These are phyloP conservation scores for Fragaria vesca DNA, from an alignment of 306 rosid species.

Conservation along the genomic window DNA sequence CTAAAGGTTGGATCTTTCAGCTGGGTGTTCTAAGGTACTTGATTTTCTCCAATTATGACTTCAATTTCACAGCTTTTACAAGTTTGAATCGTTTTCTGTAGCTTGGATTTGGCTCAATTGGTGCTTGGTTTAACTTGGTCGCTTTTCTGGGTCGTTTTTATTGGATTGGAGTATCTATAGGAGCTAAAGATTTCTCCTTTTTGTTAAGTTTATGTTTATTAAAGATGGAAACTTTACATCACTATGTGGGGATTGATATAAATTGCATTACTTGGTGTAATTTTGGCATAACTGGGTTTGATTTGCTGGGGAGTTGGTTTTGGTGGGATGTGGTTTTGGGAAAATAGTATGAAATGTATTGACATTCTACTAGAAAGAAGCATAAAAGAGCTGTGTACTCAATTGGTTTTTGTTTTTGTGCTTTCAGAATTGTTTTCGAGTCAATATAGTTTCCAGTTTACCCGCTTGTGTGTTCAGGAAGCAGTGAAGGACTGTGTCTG, in stretches of 20 bases:
- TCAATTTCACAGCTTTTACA: neutral
- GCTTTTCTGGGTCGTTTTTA: neutral
- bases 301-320: constrained; percentile 2
- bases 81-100: neutral
- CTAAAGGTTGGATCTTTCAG: constrained; percentile 54
- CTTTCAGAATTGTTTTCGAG: neutral
- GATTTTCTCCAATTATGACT: neutral
- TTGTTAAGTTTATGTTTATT: neutral
- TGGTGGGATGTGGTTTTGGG: constrained; percentile 3
- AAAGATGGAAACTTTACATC: neutral
- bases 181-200: constrained; percentile 10
- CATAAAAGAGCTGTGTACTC: neutral
- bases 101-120: constrained; percentile 9
- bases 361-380: neutral
- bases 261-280: constrained; percentile 1
- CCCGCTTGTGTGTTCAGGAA: neutral
- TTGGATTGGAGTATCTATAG: constrained; percentile 7
- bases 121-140: neutral
- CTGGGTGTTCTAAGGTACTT: constrained; percentile 39
- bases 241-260: neutral
- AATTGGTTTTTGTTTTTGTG: neutral
- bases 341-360: neutral
- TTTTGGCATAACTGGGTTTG: neutral
- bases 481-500: constrained; percentile 13
- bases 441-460: neutral